Evolutionary conservation across 2,329 filamentous ascomycete genomes (phyloP), one percentile per base, ranked within the genome.

Genomic region (Fusarium falciforme): DNA sequence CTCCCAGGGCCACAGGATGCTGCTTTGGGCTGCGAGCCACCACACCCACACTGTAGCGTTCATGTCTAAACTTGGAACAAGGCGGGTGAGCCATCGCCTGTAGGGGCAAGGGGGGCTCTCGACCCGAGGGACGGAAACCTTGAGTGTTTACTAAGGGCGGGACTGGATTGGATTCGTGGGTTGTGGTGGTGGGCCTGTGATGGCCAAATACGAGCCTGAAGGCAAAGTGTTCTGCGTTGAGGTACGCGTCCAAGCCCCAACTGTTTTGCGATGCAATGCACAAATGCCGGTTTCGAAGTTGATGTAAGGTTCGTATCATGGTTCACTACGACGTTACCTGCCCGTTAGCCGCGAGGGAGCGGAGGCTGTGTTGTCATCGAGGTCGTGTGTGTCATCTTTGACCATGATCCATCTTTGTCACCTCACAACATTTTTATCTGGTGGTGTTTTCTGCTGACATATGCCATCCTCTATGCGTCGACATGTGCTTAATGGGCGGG

Each of bases 61-160:
- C 72, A 57, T 64, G 52, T 74, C 72, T 74, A 74, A 70, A 75
- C 72, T 74, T 74, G 72, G 72, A 74, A 74, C 72, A 75, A 11
- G 60, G 62, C 72, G 40, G 64, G 57, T 67, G 66, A 70, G 68
- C 72, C 72, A 70, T 75, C 38, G 60, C 68, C 68, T 72, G 72
- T 75, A 63, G 72, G 72, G 68, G 72, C 61, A 75, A 74, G 72
- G 72, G 72, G 49, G 59, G 64, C 62, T 58, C 72, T 29, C 72
- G 72, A 72, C 35, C 44, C 60, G 57, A 74, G 61, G 61, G 59
- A 61, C 64, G 68, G 35, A 64, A 72, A 74, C 61, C 61, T 74
- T 74, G 72, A 25, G 55, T 70, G 61, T 72, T 72, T 74, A 73
- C 65, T 75, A 75, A 72, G 72, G 65, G 38, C 25, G 44, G 61